These are phyloP conservation scores for Geoglossum glabrum DNA, from an alignment of 495 filamentous ascomycete genomes.

Conservation along the genomic window DNA sequence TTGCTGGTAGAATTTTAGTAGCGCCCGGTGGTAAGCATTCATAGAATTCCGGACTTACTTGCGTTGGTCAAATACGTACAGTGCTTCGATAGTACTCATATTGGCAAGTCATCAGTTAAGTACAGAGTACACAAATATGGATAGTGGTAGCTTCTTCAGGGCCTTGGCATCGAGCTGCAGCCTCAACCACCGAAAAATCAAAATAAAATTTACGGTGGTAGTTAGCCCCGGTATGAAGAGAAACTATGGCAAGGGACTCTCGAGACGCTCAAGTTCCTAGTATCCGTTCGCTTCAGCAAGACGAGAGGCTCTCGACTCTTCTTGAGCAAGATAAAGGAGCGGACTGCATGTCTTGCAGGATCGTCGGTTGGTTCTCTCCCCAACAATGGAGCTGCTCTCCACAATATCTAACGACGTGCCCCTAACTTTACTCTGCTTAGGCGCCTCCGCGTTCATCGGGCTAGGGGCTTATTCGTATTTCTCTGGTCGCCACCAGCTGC, in stretches of 20 bases:
- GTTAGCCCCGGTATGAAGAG: background rate
- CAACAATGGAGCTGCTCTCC: no score
- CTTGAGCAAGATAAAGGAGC: conserved; percentile 42
- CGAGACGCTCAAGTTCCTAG: conserved; percentile 9
- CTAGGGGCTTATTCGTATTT: conserved; percentile 74
- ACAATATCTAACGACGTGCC: conserved; percentile 1
- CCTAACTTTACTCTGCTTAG: conserved; percentile 23
- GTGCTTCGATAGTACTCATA: conserved; percentile 79
- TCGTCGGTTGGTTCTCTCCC: conserved; percentile 34
- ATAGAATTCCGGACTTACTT: conserved; percentile 54
- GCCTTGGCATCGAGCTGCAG: background rate
- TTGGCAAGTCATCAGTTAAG: background rate
- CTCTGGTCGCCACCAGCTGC: conserved; percentile 58
- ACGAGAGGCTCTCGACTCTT: conserved; percentile 29
- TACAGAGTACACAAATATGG: background rate
- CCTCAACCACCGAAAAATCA: background rate
- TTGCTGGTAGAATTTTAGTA: conserved; percentile 21
- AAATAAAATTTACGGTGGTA: background rate
- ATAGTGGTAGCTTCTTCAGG: background rate
- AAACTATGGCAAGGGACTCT: background rate
- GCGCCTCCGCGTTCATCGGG: conserved; percentile 69
- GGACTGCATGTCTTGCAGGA: conserved; percentile 48
- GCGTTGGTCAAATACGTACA: conserved; percentile 90
- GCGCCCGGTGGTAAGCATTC: no score
- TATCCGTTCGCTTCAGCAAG: conserved; percentile 21